Base-by-base conservation (phyloP, 306 rosid species). In the Cicer pinnatifidum region DNA sequence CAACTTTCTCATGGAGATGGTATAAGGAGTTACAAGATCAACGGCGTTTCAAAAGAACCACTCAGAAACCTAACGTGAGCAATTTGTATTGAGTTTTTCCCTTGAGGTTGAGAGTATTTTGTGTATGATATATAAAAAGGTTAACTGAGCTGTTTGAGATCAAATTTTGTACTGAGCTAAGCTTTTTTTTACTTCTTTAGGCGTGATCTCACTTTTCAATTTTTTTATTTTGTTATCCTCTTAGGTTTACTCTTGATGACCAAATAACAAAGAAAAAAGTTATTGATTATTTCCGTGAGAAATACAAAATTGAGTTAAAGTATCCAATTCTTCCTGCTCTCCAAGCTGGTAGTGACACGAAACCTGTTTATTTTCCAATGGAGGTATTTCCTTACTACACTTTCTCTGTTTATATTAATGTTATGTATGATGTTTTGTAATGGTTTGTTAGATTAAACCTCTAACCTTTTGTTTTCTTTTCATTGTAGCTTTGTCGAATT, bases 221-320 rank as follows among this genome's bases (percentile, higher is more conserved):
- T 12, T 62, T 51, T 51, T 58, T 47, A 43, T 11, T 58, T 78
- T 78, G 67, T 9, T 46, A 8, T 59, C 2, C 2, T 38, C 11
- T 4, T 57, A 94, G 98, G 86, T 94, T 91, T 62, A 69, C 84
- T n/a, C 80, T 78, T 0, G 93, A 90, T 16, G 97, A 87, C n/a
- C 1, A 78, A 0, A 11, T 1, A 38, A 77, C 81, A 0, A 38
- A 0, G 35, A 54, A 0, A 0, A 81, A 85, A 0, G 89, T 94
- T 23, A 77, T 69, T 9, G 78, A 85, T 23, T 88, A 94, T 57
- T 91, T 84, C 15, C 72, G 9, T 11, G 87, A 89, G 13, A 89
- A 38, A 47, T 88, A 91, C 71, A 1, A 46, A 9, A 56, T 85
- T 48, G 11, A 0, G 0, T 83, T 89, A 0, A 35, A 46, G 44